phyloP scores from a whole-genome alignment of 176 grass and related monocot genomes.

The Carex parvula region DNA sequence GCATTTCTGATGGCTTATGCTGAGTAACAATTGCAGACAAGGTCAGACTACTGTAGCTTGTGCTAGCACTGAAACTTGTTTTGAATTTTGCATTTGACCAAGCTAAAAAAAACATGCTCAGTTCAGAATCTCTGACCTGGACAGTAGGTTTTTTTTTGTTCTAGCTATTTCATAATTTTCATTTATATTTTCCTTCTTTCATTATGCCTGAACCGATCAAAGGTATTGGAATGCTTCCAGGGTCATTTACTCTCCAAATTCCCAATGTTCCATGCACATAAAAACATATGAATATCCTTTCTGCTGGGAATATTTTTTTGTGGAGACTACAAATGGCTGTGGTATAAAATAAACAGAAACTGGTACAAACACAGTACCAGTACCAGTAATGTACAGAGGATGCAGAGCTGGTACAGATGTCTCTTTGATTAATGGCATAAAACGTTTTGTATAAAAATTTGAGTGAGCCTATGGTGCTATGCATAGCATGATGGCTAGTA shows the following conservation, averaged over 20 bases:
- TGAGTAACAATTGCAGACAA: constrained; percentile 28
- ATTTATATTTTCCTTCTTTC: background rate
- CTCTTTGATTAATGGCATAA: background rate
- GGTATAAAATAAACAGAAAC: constrained; percentile 3
- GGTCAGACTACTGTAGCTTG: constrained; percentile 23
- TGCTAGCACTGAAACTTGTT: constrained; percentile 14
- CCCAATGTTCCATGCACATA: constrained; percentile 1
- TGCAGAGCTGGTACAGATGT: background rate
- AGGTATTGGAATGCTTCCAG: constrained; percentile 5
- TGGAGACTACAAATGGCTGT: background rate
- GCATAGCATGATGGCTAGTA: too few relatives aligned
- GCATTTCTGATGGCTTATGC: constrained; percentile 30
- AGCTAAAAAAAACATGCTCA: background rate
- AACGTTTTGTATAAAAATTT: background rate
- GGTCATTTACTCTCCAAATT: background rate
- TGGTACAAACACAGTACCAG: background rate
- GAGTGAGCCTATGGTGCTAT: too few relatives aligned
- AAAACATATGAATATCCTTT: background rate
- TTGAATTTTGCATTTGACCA: constrained; percentile 15
- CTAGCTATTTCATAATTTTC: background rate
- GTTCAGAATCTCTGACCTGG: background rate
- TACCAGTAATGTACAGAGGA: background rate
- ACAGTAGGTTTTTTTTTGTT: background rate
- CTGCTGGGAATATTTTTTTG: background rate
- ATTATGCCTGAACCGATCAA: constrained; percentile 2